Evolutionary conservation across 176 grass and related monocot genomes (phyloP).

Genomic region (Phoenix roebelenii): DNA sequence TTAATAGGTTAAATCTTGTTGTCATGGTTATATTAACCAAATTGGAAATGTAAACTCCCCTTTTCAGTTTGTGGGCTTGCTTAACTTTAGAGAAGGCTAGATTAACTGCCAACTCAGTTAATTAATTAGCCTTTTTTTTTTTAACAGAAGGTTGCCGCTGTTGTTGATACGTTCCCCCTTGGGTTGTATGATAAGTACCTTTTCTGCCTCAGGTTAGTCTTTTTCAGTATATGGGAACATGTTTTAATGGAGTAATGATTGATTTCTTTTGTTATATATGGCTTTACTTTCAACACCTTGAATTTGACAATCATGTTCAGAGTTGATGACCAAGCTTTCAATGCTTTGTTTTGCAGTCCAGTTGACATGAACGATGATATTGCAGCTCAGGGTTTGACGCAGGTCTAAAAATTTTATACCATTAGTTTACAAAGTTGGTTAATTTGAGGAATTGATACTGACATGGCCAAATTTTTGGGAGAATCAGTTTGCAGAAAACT

Average conservation of each 20-base stretch:
- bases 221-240: not conserved
- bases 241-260: too few species aligned
- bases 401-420: slow-evolving; percentile 35
- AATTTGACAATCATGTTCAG: not conserved
- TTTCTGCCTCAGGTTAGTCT: slow-evolving; percentile 70
- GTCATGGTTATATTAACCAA: too few species aligned
- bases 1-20: too few species aligned
- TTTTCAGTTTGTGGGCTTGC: too few species aligned
- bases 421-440: slow-evolving; percentile 16
- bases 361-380: slow-evolving; percentile 85
- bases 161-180: slow-evolving; percentile 81
- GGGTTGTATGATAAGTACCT: slow-evolving; percentile 81
- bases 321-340: not conserved
- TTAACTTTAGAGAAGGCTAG: too few species aligned
- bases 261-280: not conserved
- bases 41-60: too few species aligned
- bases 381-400: slow-evolving; percentile 70
- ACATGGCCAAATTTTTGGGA: slow-evolving; percentile 12
- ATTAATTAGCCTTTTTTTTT: not conserved
- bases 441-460: slow-evolving; percentile 10
- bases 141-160: slow-evolving; percentile 79
- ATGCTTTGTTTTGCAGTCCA: slow-evolving; percentile 49
- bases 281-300: not conserved
- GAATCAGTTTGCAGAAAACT: slow-evolving; percentile 87
- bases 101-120: too few species aligned